Evolutionary conservation across 371 early-diverging fungal genomes (phyloP), one percentile per base, ranked within the genome.

Genomic region (Dipsacomyces acuminosporus): DNA sequence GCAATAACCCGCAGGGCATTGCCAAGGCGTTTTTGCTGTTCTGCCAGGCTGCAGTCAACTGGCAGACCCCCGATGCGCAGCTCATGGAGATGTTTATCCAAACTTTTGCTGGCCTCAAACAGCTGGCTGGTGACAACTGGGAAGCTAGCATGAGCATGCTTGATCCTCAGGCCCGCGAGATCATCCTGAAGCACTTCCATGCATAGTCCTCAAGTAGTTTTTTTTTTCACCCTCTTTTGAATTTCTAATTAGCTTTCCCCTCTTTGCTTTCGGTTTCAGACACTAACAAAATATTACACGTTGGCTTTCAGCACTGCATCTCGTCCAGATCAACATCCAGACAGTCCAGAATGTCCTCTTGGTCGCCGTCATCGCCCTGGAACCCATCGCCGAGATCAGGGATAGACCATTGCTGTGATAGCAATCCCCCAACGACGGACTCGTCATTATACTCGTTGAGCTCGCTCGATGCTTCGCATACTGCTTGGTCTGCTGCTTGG

Each of bases 1-100:
- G 85, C 54, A 69, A 77, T 18, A 92, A 94, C 64, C 94, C 96
- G 13, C 80, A 86, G 58, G 93, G 90, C 7, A 80, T 90, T 55
- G 75, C 80, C 19, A 77, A 80, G 66, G 78, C 81, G 41, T 82
- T 88, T 61, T 64, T 80, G 41, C 75, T 76, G 46, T 86, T 87
- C 72, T 86, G 87, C 56, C 81, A 82, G 51, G 85, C 88, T n/a
- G 80, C 86, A 19, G 79, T 79, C 30, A 78, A 76, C 55, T 88
- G 83, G 78, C 82, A 80, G 54, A 78, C 74, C 17, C 80, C 82
- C 21, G 77, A 84, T 24, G 67, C 76, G 19, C 75, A 71, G 53
- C 76, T 88, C 53, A 77, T 83, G 64, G 82, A 82, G 30, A 75
- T 80, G 59, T 86, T 88, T 63, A 79, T 83, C 51, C 83, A 82